A percentile compares a stretch with the other conserved stretches of the same genome.
These are phyloP conservation scores for Yamadazyma sp. DNA, from an alignment of 1,139 yeast species.

Conservation along the genomic window DNA sequence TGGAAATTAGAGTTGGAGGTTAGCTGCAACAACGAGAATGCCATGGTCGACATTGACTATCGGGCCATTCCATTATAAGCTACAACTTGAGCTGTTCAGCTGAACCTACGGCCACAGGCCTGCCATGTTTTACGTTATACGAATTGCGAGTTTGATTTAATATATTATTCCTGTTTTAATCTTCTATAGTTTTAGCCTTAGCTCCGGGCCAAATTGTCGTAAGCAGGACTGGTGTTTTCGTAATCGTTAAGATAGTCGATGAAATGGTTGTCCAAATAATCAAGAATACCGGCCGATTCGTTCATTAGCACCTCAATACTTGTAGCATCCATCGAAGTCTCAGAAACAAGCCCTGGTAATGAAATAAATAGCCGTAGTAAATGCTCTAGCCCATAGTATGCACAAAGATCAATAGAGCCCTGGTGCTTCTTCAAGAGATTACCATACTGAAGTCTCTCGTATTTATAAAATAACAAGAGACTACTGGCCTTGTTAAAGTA, in stretches of 20 bases:
- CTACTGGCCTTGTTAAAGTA: slow-evolving; percentile 81
- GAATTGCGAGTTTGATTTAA: slow-evolving; percentile 5
- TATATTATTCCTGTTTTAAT: neutral
- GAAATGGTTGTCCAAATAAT: slow-evolving; percentile 50
- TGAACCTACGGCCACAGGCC: too few relatives aligned
- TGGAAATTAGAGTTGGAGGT: slow-evolving; percentile 60
- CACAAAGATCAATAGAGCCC: slow-evolving; percentile 28
- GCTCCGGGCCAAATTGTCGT: slow-evolving; percentile 46
- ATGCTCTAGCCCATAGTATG: slow-evolving; percentile 76
- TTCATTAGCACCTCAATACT: slow-evolving; percentile 52
- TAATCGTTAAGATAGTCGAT: slow-evolving; percentile 46
- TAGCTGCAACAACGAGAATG: slow-evolving; percentile 58
- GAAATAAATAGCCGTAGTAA: slow-evolving; percentile 70
- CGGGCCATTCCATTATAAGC: slow-evolving; percentile 40
- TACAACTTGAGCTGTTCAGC: too few relatives aligned
- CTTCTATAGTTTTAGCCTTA: slow-evolving; percentile 5
- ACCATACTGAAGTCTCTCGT: slow-evolving; percentile 80
- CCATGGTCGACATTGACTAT: slow-evolving; percentile 61
- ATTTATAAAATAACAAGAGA: slow-evolving; percentile 71
- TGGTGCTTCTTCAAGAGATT: slow-evolving; percentile 39
- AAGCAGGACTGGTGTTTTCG: slow-evolving; percentile 61
- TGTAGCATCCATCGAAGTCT: slow-evolving; percentile 78
- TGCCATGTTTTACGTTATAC: neutral
- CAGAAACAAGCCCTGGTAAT: slow-evolving; percentile 76
- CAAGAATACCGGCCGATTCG: slow-evolving; percentile 52